phyloP scores from a whole-genome alignment of 495 filamentous ascomycete species.

The Elaphomyces granulatus region DNA sequence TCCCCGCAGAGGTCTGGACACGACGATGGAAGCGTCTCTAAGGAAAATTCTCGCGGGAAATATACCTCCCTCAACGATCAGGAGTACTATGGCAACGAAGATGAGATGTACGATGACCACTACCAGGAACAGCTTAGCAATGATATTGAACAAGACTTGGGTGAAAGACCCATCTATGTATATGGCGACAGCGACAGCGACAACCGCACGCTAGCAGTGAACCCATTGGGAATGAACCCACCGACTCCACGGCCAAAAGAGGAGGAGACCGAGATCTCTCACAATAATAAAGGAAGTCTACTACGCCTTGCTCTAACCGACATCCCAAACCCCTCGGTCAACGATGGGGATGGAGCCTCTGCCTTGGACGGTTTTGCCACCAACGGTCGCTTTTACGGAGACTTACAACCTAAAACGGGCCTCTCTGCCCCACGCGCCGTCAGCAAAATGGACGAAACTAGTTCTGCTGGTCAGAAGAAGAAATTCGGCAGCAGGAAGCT shows the following conservation, averaged over 20 bases:
- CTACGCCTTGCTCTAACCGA: conserved; percentile 21
- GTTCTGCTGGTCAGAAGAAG: conserved; percentile 14
- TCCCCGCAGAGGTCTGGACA: conserved; percentile 21
- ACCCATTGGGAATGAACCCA: conserved; percentile 39
- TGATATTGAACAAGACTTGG: conserved; percentile 24
- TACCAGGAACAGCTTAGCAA: conserved; percentile 13
- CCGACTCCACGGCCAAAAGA: conserved; percentile 33
- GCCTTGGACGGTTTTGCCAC: conserved; percentile 13
- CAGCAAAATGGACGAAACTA: not conserved
- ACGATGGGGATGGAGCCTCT: conserved; percentile 6
- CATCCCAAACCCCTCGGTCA: conserved; percentile 20
- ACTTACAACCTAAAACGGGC: conserved; percentile 17
- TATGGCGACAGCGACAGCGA: conserved; percentile 35
- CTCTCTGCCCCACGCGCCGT: conserved; percentile 6
- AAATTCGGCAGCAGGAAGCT: conserved; percentile 17
- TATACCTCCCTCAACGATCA: conserved; percentile 28
- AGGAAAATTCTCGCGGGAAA: conserved; percentile 25
- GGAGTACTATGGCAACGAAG: conserved; percentile 26
- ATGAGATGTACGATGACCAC: conserved; percentile 9
- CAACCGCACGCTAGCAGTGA: conserved; percentile 17
- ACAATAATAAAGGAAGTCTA: conserved; percentile 6
- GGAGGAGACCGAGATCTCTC: conserved; percentile 9
- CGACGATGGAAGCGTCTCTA: conserved; percentile 19
- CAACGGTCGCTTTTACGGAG: conserved; percentile 26
- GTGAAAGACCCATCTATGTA: conserved; percentile 26